Conservation (phyloP, 495 filamentous ascomycete species). For the Collariella sp. region DNA sequence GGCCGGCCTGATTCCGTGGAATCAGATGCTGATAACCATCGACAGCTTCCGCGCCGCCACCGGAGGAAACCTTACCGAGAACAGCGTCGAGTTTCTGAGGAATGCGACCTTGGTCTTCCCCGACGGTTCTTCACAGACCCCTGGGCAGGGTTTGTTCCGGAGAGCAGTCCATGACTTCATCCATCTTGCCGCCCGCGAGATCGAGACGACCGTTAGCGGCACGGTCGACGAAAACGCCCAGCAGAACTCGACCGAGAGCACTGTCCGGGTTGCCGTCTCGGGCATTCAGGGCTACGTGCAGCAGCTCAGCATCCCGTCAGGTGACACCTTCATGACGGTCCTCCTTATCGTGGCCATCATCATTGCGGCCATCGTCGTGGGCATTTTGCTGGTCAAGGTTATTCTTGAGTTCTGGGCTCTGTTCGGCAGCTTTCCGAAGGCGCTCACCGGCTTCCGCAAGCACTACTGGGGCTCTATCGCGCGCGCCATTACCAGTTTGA, state of each 20-base stretch:
- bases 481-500: slow-evolving; percentile 80
- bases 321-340: slow-evolving; percentile 95
- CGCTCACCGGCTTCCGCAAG: slow-evolving; percentile 76
- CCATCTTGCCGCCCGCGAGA: slow-evolving; percentile 41
- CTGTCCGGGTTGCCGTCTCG: slow-evolving; percentile 40
- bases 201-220: slow-evolving; percentile 43
- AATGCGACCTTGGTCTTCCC: slow-evolving; percentile 64
- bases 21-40: slow-evolving; percentile 67
- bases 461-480: slow-evolving; percentile 90
- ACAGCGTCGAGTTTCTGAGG: slow-evolving; percentile 65
- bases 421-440: slow-evolving; percentile 77
- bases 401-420: slow-evolving; percentile 88
- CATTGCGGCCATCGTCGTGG: slow-evolving; percentile 73
- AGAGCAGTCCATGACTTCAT: slow-evolving; percentile 46
- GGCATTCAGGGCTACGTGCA: slow-evolving; percentile 72
- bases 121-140: slow-evolving; percentile 38
- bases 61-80: slow-evolving; percentile 75
- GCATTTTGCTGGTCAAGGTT: slow-evolving; percentile 84
- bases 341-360: slow-evolving; percentile 82
- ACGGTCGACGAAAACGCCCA: slow-evolving; percentile 21
- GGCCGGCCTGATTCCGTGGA: slow-evolving; percentile 77
- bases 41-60: slow-evolving; percentile 73
- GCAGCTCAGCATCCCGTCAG: slow-evolving; percentile 70
- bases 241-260: slow-evolving; percentile 15
- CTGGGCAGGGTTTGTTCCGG: slow-evolving; percentile 37